phyloP scores from a whole-genome alignment of 495 filamentous ascomycete species.

The Zalerion maritima region DNA sequence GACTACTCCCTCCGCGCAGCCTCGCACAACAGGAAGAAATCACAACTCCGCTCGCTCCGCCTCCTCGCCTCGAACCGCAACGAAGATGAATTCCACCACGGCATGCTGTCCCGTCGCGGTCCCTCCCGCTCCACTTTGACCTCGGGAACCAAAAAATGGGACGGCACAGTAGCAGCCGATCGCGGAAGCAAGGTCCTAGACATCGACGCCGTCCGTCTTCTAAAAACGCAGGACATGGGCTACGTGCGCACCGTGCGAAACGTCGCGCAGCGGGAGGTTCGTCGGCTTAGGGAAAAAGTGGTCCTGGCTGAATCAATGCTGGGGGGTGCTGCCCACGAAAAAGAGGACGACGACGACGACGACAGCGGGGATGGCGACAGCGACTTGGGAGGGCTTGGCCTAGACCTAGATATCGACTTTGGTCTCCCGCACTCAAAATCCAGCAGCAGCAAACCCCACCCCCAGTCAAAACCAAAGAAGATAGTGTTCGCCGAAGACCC shows the following conservation, averaged over 20 bases:
- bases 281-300: slow-evolving; percentile 27
- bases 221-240: slow-evolving; percentile 92
- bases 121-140: slow-evolving; percentile 21
- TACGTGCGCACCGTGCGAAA: slow-evolving; percentile 60
- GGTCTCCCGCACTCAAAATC: no score
- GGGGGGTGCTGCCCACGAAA: slow-evolving; percentile 14
- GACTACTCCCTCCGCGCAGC: slow-evolving; percentile 86
- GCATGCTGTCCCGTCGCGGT: slow-evolving; percentile 56
- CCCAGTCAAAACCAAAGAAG: slow-evolving; percentile 18
- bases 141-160: slow-evolving; percentile 25
- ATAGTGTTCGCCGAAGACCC: slow-evolving; percentile 28
- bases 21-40: slow-evolving; percentile 78
- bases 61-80: slow-evolving; percentile 77
- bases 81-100: slow-evolving; percentile 92
- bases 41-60: slow-evolving; percentile 59
- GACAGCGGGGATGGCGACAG: slow-evolving; percentile 17
- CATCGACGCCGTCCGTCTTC: slow-evolving; percentile 61
- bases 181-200: slow-evolving; percentile 45
- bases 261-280: slow-evolving; percentile 30
- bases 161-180: slow-evolving; percentile 43
- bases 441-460: slow-evolving; percentile 4
- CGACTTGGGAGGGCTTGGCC: no score
- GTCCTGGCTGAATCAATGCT: no score
- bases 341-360: slow-evolving; percentile 9
- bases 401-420: slow-evolving; percentile 11